Percentiles rank a stretch among this genome's conserved stretches.
Conservation (phyloP, 2,329 filamentous ascomycete genomes). For the Ophiostoma populinum region DNA sequence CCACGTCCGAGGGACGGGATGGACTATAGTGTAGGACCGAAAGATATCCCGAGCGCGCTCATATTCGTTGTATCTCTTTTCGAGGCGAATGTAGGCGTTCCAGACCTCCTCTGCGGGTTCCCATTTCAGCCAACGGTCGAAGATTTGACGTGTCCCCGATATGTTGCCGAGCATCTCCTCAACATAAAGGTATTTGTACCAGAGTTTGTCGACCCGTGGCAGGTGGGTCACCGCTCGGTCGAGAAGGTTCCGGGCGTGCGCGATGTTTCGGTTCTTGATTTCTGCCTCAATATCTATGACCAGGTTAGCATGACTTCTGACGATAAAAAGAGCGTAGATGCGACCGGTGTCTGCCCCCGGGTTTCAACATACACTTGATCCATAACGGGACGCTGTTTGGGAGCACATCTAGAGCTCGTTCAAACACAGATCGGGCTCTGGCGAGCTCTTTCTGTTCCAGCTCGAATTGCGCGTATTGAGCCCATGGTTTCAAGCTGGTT, state of each 20-base stretch:
- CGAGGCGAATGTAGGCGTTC: constrained; percentile 90
- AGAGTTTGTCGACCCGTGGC: constrained; percentile 84
- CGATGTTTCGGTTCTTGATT: constrained; percentile 92
- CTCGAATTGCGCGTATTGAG: constrained; percentile 94
- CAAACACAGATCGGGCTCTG: constrained; percentile 81
- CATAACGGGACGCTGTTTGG: constrained; percentile 73
- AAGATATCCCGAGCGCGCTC: constrained; percentile 84
- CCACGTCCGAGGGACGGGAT: constrained; percentile 91
- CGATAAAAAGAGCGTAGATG: no score
- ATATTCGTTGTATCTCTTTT: constrained; percentile 87
- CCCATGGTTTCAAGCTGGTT: constrained; percentile 97
- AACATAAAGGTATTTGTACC: constrained; percentile 83
- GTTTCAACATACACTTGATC: constrained; percentile 32
- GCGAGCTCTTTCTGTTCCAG: constrained; percentile 95
- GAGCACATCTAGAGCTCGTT: constrained; percentile 84
- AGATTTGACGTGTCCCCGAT: constrained; percentile 78
- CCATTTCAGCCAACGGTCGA: constrained; percentile 98
- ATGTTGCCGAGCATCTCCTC: constrained; percentile 96
- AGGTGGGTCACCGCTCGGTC: constrained; percentile 89
- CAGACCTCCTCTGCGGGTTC: constrained; percentile 91
- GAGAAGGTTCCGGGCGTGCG: constrained; percentile 85
- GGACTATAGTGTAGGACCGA: constrained; percentile 75
- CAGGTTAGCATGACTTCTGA: constrained; percentile 32
- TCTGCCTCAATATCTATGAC: constrained; percentile 63
- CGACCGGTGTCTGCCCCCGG: not conserved